Evolutionary conservation across 805 yeast genomes (phyloP), one percentile per base, ranked within the genome.

Genomic region (Yueomyces sinensis): DNA sequence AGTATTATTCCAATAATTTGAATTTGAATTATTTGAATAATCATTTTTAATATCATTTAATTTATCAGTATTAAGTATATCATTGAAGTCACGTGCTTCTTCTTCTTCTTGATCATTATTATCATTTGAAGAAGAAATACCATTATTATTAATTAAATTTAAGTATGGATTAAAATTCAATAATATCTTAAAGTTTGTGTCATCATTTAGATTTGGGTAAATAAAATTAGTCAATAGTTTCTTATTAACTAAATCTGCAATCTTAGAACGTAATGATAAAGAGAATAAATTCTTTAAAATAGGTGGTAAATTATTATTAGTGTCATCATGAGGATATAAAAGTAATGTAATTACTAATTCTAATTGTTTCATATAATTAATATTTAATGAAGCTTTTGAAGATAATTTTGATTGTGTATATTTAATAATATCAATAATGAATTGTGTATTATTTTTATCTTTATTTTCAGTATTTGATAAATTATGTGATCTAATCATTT

Each of bases 281-380:
- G 79, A 74, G 50, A 80, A 64, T 29, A 82, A 56, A 17, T 61
- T 61, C 31, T 68, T 59, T 41, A 83, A 57, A 41, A 70, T 72
- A 20, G 58, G 58, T 0, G 84, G 86, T 24, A 77, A 49, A 4
- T 32, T 31, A 30, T 37, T 40, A 9, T 27, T 22, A 39, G 60
- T 58, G 20, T 43, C 47, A 13, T 44, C 50, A 16, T 51, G 50
- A 1, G 72, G 67, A 41, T 67, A 68, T 27, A 74, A 72, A 27
- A 86, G 58, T 39, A 86, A 62, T 17, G 94, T 83, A 91, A 86
- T 82, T 3, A 93, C 76, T 30, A 76, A 62, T 50, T 87, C 95
- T 40, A 86, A 58, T 42, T 82, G 89, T 36, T 71, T 70, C 56
- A 84, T 65, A 39, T 79, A 72, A 37, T 62, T 62, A 41, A 61